These are phyloP conservation scores for Schizophyllum commune DNA, from an alignment of 1,284 basidiomycete species.

Conservation along the genomic window DNA sequence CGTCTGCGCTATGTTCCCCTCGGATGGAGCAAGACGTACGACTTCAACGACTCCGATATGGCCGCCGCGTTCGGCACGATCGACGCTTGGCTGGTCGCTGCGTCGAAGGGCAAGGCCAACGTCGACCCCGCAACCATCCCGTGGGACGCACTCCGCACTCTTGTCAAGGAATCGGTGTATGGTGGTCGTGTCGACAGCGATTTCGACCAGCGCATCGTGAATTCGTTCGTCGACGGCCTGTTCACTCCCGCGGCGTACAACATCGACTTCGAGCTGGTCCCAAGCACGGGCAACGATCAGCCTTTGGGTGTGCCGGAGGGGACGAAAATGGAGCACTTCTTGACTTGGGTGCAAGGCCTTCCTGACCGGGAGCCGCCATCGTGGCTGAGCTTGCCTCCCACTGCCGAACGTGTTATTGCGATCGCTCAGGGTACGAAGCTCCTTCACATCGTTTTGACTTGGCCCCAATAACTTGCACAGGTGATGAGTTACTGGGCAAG, in stretches of 20 bases:
- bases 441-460: constrained; percentile 4
- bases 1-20: constrained; percentile 90
- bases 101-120: constrained; percentile 84
- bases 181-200: constrained; percentile 91
- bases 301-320: constrained; percentile 81
- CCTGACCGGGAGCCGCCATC: constrained; percentile 90
- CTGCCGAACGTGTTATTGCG: constrained; percentile 87
- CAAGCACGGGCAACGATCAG: constrained; percentile 48
- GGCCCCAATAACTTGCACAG: constrained; percentile 32
- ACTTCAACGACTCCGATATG: constrained; percentile 98
- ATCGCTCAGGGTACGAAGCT: constrained; percentile 74
- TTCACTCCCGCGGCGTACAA: constrained; percentile 88
- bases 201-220: constrained; percentile 86
- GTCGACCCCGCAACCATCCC: constrained; percentile 87
- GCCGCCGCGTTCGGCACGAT: constrained; percentile 88
- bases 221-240: constrained; percentile 84
- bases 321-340: constrained; percentile 84
- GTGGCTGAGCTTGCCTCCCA: constrained; percentile 87
- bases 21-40: constrained; percentile 93
- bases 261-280: constrained; percentile 83
- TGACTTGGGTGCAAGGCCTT: constrained; percentile 78
- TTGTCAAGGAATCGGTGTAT: constrained; percentile 93
- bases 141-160: constrained; percentile 84
- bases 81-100: constrained; percentile 76
- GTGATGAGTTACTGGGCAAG: constrained; percentile 75